Evolutionary conservation across 2,329 filamentous ascomycete genomes (phyloP), one percentile per base, ranked within the genome.

Genomic region (Cladophialophora chaetospira): DNA sequence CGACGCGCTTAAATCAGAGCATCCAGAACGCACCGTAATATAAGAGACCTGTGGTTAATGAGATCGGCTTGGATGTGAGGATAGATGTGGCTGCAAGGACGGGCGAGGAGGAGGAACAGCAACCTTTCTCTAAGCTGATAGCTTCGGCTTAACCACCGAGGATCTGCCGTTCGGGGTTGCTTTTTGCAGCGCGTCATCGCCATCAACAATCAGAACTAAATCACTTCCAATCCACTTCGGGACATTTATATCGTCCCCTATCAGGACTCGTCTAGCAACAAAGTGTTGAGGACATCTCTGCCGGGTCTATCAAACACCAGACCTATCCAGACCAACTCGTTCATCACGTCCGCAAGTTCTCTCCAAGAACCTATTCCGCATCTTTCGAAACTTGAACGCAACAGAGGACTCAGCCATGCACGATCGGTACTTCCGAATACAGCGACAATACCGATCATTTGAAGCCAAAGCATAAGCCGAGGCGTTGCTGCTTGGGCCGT

Each of bases 321-420:
- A 5, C 52, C 63, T 45, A 72, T 66, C 70, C 71, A 73, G 64
- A 72, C 64, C 40, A 69, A 63, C 11, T 61, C 63, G 47, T 61
- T 65, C 46, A 72, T 33, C 6, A 68, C 52, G 0, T 57, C 57
- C 29, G 60, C 62, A 59, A 68, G 55, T 50, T 65, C 57, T 9
- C 26, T 45, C 58, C 55, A 61, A 26, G 45, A 53, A 11, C 26
- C 29, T 5, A 54, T 11, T n/a, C 33, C 55, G 42, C 50, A 57
- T 26, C 21, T 25, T 15, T 48, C 49, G 33, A 38, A 53, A 29
- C 31, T 42, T 3, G 48, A 46, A 10, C 26, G 33, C 23, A 50
- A 29, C 33, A 35, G 21, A 21, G 33, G 33, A 26, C 28, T 53
- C 28, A 61, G 43, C 61, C 61, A 63, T 23, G 25, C 11, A 8